Evolutionary conservation across 2,329 filamentous ascomycete genomes (phyloP).

Genomic region (Colletotrichum ledebouriae): DNA sequence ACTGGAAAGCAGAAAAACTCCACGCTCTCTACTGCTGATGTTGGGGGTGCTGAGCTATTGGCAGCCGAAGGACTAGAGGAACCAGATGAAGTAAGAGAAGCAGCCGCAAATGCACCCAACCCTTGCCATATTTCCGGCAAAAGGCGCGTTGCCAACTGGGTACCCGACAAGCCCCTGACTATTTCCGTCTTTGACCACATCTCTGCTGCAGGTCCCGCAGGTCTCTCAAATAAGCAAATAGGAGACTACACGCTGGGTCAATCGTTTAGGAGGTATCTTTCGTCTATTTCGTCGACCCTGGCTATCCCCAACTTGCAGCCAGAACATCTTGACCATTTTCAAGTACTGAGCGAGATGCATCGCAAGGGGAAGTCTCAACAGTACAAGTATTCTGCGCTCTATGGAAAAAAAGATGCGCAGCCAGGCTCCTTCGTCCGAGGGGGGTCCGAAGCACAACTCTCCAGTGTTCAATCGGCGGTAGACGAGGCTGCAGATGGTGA

Average conservation of each 20-base stretch:
- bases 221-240: conserved; percentile 51
- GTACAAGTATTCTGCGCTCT: conserved; percentile 33
- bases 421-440: neutral
- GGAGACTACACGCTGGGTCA: conserved; percentile 49
- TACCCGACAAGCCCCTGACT: conserved; percentile 51
- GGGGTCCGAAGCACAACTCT: neutral
- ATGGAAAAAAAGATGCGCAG: neutral
- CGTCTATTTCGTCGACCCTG: conserved; percentile 51
- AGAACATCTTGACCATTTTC: conserved; percentile 36
- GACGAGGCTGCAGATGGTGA: neutral
- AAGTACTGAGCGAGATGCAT: conserved; percentile 40
- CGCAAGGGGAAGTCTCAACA: conserved; percentile 41
- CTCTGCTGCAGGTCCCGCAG: conserved; percentile 48
- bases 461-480: neutral
- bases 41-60: conserved; percentile 11
- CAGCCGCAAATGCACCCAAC: neutral
- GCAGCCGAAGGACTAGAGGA: neutral
- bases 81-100: neutral
- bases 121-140: neutral
- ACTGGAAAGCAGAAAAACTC: conserved; percentile 56
- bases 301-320: conserved; percentile 44
- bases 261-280: conserved; percentile 50
- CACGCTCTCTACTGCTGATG: neutral
- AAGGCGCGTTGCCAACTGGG: conserved; percentile 45
- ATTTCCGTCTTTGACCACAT: conserved; percentile 53